Percentiles rank a stretch among this genome's conserved stretches.
Evolutionary conservation across 2,329 filamentous ascomycete genomes (phyloP).

Genomic region (Neopestalotiopsis sp.): DNA sequence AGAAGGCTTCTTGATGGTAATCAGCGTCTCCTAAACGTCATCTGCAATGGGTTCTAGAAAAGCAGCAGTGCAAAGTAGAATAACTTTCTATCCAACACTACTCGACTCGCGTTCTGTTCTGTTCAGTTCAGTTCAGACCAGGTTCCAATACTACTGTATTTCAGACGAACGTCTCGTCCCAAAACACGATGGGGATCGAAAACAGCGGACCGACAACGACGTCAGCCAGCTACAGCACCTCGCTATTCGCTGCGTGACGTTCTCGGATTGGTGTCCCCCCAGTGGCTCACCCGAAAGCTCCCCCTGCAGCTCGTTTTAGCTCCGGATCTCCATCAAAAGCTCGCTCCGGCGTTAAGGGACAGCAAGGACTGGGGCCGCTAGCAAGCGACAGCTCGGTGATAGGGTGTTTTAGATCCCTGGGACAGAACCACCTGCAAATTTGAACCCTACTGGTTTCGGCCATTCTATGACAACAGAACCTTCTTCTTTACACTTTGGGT

Average conservation of each 20-base stretch:
- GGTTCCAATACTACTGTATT: not conserved
- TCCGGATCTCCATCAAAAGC: not conserved
- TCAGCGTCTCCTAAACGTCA: not conserved
- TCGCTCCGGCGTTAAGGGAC: not conserved
- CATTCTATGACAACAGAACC: slow-evolving; percentile 2
- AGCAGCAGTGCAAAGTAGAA: too few relatives aligned
- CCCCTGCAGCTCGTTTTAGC: slow-evolving; percentile 1
- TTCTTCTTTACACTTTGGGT: not conserved
- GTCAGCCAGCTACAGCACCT: not conserved
- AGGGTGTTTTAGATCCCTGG: slow-evolving; percentile 2
- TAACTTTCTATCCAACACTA: not conserved
- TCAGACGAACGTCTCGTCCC: not conserved
- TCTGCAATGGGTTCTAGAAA: too few relatives aligned
- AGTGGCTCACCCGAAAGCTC: not conserved
- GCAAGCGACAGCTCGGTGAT: not conserved
- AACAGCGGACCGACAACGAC: not conserved
- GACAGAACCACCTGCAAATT: not conserved
- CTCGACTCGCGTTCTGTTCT: not conserved
- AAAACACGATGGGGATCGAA: not conserved
- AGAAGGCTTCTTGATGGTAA: not conserved
- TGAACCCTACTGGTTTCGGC: not conserved
- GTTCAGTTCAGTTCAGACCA: not conserved
- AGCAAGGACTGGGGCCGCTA: not conserved
- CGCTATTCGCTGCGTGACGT: not conserved
- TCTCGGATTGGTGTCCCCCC: not conserved